A percentile compares a stretch with the other conserved stretches of the same genome.
phyloP scores from a whole-genome alignment of 1,284 basidiomycete species.

The Ustilago shanxiensis region DNA sequence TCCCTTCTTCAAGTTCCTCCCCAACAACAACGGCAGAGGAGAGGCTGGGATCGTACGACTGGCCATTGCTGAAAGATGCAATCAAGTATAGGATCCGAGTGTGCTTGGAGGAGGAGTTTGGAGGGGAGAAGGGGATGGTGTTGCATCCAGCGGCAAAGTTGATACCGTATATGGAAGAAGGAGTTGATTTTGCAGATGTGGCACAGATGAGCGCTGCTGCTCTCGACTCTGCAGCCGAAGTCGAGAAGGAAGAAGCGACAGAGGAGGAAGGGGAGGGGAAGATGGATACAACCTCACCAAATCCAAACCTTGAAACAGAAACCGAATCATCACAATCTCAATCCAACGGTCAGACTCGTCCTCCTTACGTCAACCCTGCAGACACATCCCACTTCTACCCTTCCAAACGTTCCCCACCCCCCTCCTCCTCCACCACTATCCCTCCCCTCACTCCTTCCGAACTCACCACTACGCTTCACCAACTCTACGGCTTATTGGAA shows the following conservation, averaged over 20 bases:
- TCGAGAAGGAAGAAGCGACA: not conserved
- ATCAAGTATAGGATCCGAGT: slow-evolving; percentile 37
- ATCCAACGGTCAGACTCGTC: not conserved
- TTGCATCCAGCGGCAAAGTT: slow-evolving; percentile 29
- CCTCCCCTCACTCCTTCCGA: slow-evolving; percentile 2
- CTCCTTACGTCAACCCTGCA: slow-evolving; percentile 19
- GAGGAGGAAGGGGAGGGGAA: not conserved
- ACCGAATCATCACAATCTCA: not conserved
- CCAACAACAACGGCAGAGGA: not conserved
- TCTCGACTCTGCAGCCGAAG: not conserved
- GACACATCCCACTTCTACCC: slow-evolving; percentile 41
- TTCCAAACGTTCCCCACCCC: slow-evolving; percentile 17
- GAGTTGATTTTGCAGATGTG: not conserved
- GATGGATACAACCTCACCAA: not conserved
- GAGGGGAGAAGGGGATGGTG: not conserved
- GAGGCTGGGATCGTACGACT: slow-evolving; percentile 20
- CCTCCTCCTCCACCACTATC: not conserved
- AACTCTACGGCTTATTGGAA: slow-evolving; percentile 42
- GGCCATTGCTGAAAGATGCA: slow-evolving; percentile 41
- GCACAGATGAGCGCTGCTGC: not conserved
- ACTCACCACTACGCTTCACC: not conserved
- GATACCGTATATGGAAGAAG: slow-evolving; percentile 11
- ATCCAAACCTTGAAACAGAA: no score
- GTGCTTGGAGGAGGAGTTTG: slow-evolving; percentile 25
- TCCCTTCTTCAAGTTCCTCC: slow-evolving; percentile 10